A percentile compares a stretch with the other conserved stretches of the same genome.
Conservation (phyloP, 345 rosid species). For the Salix brachista region DNA sequence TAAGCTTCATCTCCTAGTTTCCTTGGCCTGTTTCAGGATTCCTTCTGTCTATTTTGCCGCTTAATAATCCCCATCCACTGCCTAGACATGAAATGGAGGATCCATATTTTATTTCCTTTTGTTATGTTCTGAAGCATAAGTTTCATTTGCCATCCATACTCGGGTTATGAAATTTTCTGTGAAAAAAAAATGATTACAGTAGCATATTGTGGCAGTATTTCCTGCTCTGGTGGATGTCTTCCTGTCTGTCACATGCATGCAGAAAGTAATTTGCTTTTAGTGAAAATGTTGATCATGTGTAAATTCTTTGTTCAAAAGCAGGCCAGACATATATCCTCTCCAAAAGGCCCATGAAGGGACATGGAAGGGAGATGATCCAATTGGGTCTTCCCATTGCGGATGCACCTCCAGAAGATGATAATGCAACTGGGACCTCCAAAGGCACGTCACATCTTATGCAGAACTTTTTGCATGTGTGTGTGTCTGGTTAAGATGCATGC, state of each 20-base stretch:
- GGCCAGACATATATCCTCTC: constrained; percentile 68
- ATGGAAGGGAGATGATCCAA: constrained; percentile 93
- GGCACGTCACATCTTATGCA: constrained; percentile 37
- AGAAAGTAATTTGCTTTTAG: neutral
- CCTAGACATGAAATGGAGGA: no score
- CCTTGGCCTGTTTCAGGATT: no score
- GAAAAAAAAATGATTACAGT: neutral
- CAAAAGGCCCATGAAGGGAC: constrained; percentile 83
- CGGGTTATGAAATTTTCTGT: neutral
- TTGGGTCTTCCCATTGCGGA: constrained; percentile 78
- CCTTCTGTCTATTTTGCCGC: no score
- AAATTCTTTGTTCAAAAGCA: constrained; percentile 33
- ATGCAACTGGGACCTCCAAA: constrained; percentile 42
- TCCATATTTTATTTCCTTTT: no score
- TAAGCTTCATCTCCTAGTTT: no score
- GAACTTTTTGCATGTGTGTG: neutral
- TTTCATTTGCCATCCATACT: no score
- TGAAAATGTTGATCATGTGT: constrained; percentile 6
- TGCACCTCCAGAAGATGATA: constrained; percentile 67
- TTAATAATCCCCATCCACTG: no score
- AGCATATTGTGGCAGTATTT: neutral
- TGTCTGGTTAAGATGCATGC: neutral
- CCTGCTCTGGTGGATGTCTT: neutral
- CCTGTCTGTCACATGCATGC: neutral
- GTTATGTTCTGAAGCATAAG: no score